These are phyloP conservation scores for Parastagonospora avenae DNA, from an alignment of 2,329 filamentous ascomycete species.

Conservation along the genomic window DNA sequence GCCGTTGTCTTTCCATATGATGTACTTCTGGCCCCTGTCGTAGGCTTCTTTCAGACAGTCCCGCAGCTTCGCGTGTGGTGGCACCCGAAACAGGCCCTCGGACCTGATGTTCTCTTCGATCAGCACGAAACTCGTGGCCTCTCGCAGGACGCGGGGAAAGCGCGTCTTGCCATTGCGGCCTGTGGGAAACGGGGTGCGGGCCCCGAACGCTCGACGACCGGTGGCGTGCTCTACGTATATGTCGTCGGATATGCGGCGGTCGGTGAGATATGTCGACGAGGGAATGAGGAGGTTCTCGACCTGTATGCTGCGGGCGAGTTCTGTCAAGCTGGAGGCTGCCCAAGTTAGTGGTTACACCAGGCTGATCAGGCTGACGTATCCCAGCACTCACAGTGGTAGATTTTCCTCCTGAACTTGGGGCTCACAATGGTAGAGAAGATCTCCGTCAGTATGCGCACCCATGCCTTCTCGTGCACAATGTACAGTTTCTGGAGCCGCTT, in stretches of 20 bases:
- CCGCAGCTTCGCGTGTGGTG: constrained; percentile 56
- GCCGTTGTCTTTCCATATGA: constrained; percentile 57
- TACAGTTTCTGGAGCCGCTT: constrained; percentile 62
- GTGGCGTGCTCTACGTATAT: constrained; percentile 55
- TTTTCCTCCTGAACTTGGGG: constrained; percentile 63
- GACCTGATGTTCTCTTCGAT: constrained; percentile 54
- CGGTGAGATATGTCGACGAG: constrained; percentile 59
- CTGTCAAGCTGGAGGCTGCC: constrained; percentile 55
- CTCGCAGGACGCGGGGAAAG: constrained; percentile 58
- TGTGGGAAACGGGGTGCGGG: constrained; percentile 55
- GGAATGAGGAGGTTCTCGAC: constrained; percentile 61
- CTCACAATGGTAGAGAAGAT: constrained; percentile 63
- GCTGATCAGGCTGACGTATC: neutral
- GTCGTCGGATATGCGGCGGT: constrained; percentile 55
- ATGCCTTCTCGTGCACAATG: constrained; percentile 63
- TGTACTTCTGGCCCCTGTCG: constrained; percentile 60
- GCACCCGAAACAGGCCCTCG: constrained; percentile 61
- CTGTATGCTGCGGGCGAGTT: constrained; percentile 56
- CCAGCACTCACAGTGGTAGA: constrained; percentile 55
- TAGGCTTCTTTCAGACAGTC: constrained; percentile 61
- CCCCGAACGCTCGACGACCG: constrained; percentile 54
- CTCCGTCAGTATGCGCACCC: constrained; percentile 61
- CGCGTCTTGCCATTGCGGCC: constrained; percentile 52
- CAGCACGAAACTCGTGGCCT: constrained; percentile 59
- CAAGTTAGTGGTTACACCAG: constrained; percentile 12